Evolutionary conservation across 768 basidiomycete genomes (phyloP), one percentile per base, ranked within the genome.

Genomic region (Panus rudis): DNA sequence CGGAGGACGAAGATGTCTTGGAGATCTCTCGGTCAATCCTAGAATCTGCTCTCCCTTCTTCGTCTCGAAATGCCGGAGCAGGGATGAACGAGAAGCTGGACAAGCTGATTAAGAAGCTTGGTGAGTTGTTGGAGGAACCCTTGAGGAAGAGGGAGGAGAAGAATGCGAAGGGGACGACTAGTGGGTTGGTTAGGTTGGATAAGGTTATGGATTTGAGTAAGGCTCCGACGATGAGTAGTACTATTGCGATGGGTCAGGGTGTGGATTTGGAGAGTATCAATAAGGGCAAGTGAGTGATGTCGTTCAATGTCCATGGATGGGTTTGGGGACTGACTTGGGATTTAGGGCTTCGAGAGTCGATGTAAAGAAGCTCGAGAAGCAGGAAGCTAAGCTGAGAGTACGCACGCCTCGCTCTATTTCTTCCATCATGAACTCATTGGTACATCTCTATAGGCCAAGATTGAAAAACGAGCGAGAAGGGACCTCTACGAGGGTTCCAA

Each of bases 401-500:
- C 33, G 61, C 47, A 4, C 4, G 25, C 28, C 2, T 42, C 8
- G 8, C 17, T 6, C 24, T 3, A 20, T 39, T 19, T 17, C 10
- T 13, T 3, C 14, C 11, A 14, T 12, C 17, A n/a, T 32, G 8
- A 20, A 11, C 17, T 35, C 7, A 25, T 30, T 43, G 38, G 4
- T 21, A 16, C 23, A 4, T 25, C 6, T 32, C 21, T 21, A 7
- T 23, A 89, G 86, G 92, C 92, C 22, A 99, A 99, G 65, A 93
- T 97, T 51, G 92, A 97, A 66, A 99, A 98, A 65, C 78, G 96
- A n/a, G 71, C 90, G 2, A 76, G 82, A 43, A 70, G 87, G 52
- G 88, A 91, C 66, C 72, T 96, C 27, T 99, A 96, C 60, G 94
- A 98, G 59, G 94, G 96, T 6, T 93, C 91, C 6, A 98, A 96